These are phyloP conservation scores for Andrographis paniculata DNA, from an alignment of 305 asterid species.

Conservation along the genomic window DNA sequence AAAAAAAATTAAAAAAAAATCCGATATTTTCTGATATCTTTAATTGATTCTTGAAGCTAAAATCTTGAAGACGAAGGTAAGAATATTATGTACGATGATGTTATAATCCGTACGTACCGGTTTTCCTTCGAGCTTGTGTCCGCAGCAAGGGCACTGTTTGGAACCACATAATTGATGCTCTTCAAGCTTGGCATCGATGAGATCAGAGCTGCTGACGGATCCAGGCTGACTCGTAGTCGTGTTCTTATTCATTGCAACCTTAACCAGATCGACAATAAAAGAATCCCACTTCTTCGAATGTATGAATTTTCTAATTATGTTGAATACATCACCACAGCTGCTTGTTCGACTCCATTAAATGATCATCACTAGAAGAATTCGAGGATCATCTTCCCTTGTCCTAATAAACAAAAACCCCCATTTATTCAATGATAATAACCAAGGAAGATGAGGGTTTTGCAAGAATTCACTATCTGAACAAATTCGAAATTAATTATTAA, in stretches of 20 bases:
- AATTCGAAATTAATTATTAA: no score
- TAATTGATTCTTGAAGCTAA: constrained; percentile 15
- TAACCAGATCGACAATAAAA: no score
- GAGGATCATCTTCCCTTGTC: no score
- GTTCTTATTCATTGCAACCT: constrained; percentile 57
- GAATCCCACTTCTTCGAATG: no score
- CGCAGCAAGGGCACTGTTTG: constrained; percentile 96
- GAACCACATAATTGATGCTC: constrained; percentile 95
- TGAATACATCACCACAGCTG: neutral
- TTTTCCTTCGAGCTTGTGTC: constrained; percentile 87
- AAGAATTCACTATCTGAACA: no score
- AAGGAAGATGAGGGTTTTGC: no score
- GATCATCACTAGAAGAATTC: no score
- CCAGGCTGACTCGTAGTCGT: constrained; percentile 43
- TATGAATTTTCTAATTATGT: neutral
- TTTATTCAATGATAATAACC: no score
- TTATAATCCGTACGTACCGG: constrained; percentile 52
- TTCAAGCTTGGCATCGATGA: constrained; percentile 92
- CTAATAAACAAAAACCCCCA: no score
- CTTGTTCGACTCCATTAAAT: neutral
- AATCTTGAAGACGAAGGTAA: constrained; percentile 40
- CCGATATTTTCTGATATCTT: neutral
- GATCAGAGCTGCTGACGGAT: constrained; percentile 77
- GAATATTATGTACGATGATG: constrained; percentile 27
- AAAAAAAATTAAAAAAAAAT: neutral